phyloP scores from a whole-genome alignment of 2,329 filamentous ascomycete species.

The Xylariales sp. region DNA sequence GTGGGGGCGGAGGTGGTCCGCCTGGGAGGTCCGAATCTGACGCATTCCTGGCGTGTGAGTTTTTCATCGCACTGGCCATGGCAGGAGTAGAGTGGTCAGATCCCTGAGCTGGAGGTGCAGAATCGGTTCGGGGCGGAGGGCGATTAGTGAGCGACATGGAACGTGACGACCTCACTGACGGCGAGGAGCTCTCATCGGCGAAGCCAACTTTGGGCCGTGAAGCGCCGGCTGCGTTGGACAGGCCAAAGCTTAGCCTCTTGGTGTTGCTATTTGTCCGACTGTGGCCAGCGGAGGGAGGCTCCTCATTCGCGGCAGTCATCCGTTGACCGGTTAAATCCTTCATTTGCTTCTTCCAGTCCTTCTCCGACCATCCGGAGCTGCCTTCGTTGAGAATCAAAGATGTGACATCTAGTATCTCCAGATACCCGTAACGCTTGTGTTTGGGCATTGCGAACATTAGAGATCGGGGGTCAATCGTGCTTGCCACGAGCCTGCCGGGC shows the following conservation, averaged over 20 bases:
- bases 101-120: slow-evolving; percentile 40
- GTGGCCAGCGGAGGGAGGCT: slow-evolving; percentile 36
- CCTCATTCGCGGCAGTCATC: slow-evolving; percentile 60
- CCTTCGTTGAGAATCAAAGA: slow-evolving; percentile 74
- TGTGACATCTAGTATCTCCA: slow-evolving; percentile 83
- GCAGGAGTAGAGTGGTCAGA: slow-evolving; percentile 30
- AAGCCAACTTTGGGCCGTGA: slow-evolving; percentile 51
- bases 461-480: slow-evolving; percentile 79
- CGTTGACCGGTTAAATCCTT: slow-evolving; percentile 83
- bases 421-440: slow-evolving; percentile 80
- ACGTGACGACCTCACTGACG: slow-evolving; percentile 46
- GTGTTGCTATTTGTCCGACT: slow-evolving; percentile 55
- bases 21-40: slow-evolving; percentile 37
- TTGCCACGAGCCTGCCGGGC: slow-evolving; percentile 80
- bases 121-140: slow-evolving; percentile 41
- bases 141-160: slow-evolving; percentile 42
- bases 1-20: slow-evolving; percentile 17
- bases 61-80: slow-evolving; percentile 23
- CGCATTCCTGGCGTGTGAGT: slow-evolving; percentile 39
- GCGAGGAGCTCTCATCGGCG: slow-evolving; percentile 42
- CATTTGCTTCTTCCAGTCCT: slow-evolving; percentile 83
- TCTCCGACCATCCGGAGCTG: slow-evolving; percentile 74
- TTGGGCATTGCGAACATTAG: slow-evolving; percentile 98
- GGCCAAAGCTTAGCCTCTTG: slow-evolving; percentile 51
- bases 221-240: slow-evolving; percentile 21